These are phyloP conservation scores for Amylostereum chailletii DNA, from an alignment of 1,284 basidiomycete genomes.

Conservation along the genomic window DNA sequence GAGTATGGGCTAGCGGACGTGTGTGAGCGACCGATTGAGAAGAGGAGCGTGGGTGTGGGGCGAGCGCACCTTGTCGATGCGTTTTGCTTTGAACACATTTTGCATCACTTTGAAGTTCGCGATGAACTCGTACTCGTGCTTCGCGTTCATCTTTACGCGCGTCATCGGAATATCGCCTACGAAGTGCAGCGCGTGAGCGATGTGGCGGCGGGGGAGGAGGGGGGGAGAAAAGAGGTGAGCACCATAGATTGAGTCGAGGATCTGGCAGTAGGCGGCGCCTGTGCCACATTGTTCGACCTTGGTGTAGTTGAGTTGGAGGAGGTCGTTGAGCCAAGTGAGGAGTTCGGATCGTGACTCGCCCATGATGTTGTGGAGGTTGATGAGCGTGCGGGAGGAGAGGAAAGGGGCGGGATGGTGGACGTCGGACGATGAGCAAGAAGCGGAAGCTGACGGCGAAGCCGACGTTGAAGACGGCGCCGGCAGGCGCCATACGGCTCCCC, in stretches of 20 bases:
- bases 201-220: background rate
- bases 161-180: constrained; percentile 80
- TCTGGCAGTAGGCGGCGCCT: constrained; percentile 85
- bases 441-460: no score
- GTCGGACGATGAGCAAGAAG: no score
- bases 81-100: constrained; percentile 78
- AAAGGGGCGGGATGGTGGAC: no score
- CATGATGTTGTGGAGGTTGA: constrained; percentile 17
- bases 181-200: background rate
- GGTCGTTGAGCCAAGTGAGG: constrained; percentile 89
- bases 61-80: constrained; percentile 81
- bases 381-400: no score
- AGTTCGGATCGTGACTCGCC: constrained; percentile 79
- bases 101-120: constrained; percentile 95
- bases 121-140: constrained; percentile 93
- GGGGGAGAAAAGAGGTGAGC: constrained; percentile 16
- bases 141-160: constrained; percentile 88
- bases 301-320: constrained; percentile 85
- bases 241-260: constrained; percentile 93
- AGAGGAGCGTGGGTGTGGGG: background rate
- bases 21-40: constrained; percentile 3
- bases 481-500: no score
- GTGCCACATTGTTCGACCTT: constrained; percentile 94
- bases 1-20: constrained; percentile 70
- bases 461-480: no score